A percentile compares a stretch with the other conserved stretches of the same genome.
Evolutionary conservation across 768 basidiomycete species (phyloP).

Genomic region (Trametes cubensis): DNA sequence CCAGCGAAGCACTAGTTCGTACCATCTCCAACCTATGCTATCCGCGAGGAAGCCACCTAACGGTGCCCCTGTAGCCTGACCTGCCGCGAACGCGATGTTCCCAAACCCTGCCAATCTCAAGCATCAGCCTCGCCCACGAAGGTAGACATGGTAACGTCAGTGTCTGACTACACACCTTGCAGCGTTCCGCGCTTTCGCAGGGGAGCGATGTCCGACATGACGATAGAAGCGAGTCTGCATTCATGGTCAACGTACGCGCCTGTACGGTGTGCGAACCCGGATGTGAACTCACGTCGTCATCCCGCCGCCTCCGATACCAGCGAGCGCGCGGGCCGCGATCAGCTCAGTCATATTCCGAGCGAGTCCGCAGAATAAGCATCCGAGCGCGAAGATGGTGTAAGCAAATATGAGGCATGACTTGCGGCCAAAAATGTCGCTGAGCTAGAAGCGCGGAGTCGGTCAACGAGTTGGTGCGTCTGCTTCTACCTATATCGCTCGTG

Average conservation of each 20-base stretch:
- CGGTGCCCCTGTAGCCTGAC: constrained; percentile 62
- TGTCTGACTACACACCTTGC: constrained; percentile 59
- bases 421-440: constrained; percentile 65
- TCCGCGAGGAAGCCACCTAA: constrained; percentile 65
- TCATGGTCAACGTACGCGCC: too few relatives aligned
- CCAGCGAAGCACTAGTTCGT: neutral
- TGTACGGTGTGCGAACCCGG: too few relatives aligned
- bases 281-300: constrained; percentile 56
- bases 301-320: constrained; percentile 64
- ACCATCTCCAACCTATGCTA: constrained; percentile 71
- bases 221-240: constrained; percentile 59
- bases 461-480: too few relatives aligned
- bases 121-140: neutral
- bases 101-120: constrained; percentile 45
- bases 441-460: constrained; percentile 12
- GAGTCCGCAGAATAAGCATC: constrained; percentile 56
- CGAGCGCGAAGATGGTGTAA: constrained; percentile 55
- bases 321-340: constrained; percentile 53
- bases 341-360: constrained; percentile 57
- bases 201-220: constrained; percentile 67
- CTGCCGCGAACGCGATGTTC: constrained; percentile 61
- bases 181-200: constrained; percentile 67
- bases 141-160: neutral
- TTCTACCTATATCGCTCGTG: too few relatives aligned
- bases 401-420: constrained; percentile 60